Conservation (phyloP, 148 eudicot genomes). For the Spergularia marina region DNA sequence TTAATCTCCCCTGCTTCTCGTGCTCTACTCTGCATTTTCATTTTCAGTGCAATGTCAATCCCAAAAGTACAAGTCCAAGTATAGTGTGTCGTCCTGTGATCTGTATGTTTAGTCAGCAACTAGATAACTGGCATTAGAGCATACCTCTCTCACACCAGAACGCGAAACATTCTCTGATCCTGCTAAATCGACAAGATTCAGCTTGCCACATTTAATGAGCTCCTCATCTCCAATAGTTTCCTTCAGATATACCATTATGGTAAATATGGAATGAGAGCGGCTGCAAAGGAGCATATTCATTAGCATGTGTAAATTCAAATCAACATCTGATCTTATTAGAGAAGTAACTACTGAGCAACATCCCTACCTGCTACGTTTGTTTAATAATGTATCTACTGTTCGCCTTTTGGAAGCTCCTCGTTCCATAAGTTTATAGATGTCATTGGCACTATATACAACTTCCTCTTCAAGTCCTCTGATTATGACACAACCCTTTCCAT, state of each 20-base stretch:
- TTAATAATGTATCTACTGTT: conserved; percentile 74
- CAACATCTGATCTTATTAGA: not conserved
- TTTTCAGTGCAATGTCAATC: not conserved
- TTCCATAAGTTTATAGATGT: conserved; percentile 74
- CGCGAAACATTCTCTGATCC: conserved; percentile 89
- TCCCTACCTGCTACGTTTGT: conserved; percentile 74
- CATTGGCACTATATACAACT: conserved; percentile 83
- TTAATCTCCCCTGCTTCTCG: conserved; percentile 92
- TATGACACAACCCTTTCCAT: conserved; percentile 75
- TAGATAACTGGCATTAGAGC: not conserved
- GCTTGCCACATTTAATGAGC: conserved; percentile 84
- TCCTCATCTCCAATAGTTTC: conserved; percentile 73
- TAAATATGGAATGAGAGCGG: conserved; percentile 86
- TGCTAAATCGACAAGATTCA: conserved; percentile 91
- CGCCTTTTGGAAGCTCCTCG: conserved; percentile 81
- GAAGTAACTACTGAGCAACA: not conserved
- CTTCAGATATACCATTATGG: conserved; percentile 69
- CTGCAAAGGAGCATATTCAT: conserved; percentile 40
- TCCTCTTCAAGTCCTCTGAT: conserved; percentile 91
- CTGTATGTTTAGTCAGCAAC: too few species aligned
- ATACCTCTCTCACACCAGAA: conserved; percentile 79
- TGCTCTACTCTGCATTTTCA: conserved; percentile 52
- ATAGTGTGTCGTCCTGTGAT: too few species aligned
- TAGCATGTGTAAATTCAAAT: not conserved
- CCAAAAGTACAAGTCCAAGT: not conserved